Evolutionary conservation across 345 rosid species (phyloP).

Genomic region (Citrus cavaleriei): DNA sequence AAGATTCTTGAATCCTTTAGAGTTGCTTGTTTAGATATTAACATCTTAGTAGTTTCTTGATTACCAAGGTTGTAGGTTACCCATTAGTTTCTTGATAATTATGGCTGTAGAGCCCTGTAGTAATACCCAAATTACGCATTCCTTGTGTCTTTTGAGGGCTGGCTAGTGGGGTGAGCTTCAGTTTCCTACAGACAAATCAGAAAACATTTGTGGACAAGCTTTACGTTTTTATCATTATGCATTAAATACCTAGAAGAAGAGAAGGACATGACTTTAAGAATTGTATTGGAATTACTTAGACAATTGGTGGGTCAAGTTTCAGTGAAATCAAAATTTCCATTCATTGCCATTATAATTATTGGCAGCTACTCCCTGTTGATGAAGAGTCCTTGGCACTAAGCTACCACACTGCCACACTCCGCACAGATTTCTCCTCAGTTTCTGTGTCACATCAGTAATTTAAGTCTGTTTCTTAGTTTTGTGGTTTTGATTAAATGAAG

Average conservation of each 20-base stretch:
- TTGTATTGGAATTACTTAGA: slow-evolving; percentile 8
- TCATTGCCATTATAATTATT: not conserved
- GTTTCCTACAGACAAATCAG: not conserved
- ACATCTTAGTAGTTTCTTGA: too few relatives aligned
- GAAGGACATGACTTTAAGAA: not conserved
- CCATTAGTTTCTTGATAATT: not conserved
- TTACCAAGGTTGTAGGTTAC: too few relatives aligned
- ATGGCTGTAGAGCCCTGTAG: not conserved
- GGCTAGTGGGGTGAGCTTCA: not conserved
- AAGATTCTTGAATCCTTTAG: not conserved
- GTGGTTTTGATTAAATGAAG: too few relatives aligned
- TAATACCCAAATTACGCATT: too few relatives aligned
- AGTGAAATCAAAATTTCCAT: not conserved
- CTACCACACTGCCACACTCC: not conserved
- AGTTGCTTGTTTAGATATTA: too few relatives aligned
- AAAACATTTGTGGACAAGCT: not conserved
- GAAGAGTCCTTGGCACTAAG: not conserved
- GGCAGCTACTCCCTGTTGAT: not conserved
- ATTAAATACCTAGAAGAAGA: not conserved
- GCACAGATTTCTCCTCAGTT: not conserved
- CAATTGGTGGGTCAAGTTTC: slow-evolving; percentile 9
- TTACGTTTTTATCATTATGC: not conserved
- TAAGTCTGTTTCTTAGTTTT: not conserved
- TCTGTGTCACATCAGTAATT: not conserved
- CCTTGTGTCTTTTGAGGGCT: not conserved